These are phyloP conservation scores for Colletotrichum gigasporum DNA, from an alignment of 2,329 filamentous ascomycete species.

Conservation along the genomic window DNA sequence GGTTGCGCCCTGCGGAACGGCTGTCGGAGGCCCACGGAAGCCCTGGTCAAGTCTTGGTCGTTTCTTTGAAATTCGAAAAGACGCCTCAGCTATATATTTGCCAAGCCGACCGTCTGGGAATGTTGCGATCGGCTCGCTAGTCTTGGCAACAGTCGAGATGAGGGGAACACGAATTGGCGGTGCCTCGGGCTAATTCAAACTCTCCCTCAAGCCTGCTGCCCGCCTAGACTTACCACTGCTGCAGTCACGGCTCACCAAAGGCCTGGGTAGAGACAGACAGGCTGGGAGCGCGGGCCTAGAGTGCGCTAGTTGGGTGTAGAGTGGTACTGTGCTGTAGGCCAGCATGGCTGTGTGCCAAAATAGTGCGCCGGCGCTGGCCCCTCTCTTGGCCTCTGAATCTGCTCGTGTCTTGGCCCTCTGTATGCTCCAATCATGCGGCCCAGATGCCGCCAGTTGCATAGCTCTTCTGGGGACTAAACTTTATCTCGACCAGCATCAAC, in stretches of 20 bases:
- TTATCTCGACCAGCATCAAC: conserved; percentile 25
- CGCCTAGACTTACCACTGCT: neutral
- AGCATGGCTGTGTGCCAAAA: conserved; percentile 8
- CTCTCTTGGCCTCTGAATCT: conserved; percentile 1
- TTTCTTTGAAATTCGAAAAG: conserved; percentile 6
- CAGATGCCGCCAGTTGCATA: neutral
- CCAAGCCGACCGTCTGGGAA: neutral
- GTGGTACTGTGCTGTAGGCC: conserved; percentile 2
- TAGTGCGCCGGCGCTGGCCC: neutral
- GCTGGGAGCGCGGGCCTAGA: too few species aligned
- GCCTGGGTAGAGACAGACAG: too few species aligned
- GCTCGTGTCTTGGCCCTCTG: conserved; percentile 9
- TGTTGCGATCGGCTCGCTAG: neutral
- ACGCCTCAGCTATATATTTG: conserved; percentile 9
- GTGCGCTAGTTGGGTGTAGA: neutral
- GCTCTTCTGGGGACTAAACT: conserved; percentile 11
- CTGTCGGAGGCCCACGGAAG: neutral
- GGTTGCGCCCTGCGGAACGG: neutral
- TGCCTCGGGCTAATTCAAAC: neutral
- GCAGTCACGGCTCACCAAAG: neutral
- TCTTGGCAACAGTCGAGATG: conserved; percentile 5
- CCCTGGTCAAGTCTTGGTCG: neutral
- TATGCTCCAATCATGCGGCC: neutral
- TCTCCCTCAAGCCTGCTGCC: too few species aligned
- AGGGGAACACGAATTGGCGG: neutral